Evolutionary conservation across 345 rosid genomes (phyloP), one percentile per base, ranked within the genome.

Genomic region (Eucalyptus sp.): DNA sequence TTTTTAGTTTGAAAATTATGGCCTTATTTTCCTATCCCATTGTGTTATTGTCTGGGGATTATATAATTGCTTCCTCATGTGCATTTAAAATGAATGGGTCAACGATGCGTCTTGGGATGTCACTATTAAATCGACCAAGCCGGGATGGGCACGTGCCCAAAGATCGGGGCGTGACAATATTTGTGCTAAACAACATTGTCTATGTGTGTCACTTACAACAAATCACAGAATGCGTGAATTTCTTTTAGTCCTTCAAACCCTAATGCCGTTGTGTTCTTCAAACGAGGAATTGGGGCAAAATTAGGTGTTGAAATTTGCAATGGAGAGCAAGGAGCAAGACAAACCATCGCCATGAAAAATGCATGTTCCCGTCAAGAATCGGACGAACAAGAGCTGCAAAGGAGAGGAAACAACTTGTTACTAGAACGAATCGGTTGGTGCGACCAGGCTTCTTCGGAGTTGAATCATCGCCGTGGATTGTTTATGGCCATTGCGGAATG

Each of bases 91-190:
- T 41, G 1, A 51, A 51, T 51, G 8, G 20, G 8, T 51, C 1
- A 0, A 6, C 8, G 8, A 51, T 51, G 54, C 8, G 4, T 16
- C 8, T 1, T 51, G 0, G 54, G 8, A 51, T 8, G 16, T 51
- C 0, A 6, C 20, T 51, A 51, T 51, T 51, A 50, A 16, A 50
- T 50, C 7, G 1, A 51, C 54, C 54, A 51, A 51, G 54, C 20
- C 6, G 8, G 0, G 54, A 51, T 51, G 54, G 54, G 2, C 54
- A 7, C 8, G 20, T 4, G 41, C 41, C 41, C 41, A 41, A 41
- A 41, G 41, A 41, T 41, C 41, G 5, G 41, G 41, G 41, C 41
- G 1, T 41, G 41, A 41, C 41, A 41, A 41, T 41, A 46, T 46
- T 3, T 13, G 76, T 64, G 76, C 76, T 64, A 64, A 64, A 64